Evolutionary conservation across 495 filamentous ascomycete species (phyloP), one percentile per base, ranked within the genome.

Genomic region (Penicillium salamii): DNA sequence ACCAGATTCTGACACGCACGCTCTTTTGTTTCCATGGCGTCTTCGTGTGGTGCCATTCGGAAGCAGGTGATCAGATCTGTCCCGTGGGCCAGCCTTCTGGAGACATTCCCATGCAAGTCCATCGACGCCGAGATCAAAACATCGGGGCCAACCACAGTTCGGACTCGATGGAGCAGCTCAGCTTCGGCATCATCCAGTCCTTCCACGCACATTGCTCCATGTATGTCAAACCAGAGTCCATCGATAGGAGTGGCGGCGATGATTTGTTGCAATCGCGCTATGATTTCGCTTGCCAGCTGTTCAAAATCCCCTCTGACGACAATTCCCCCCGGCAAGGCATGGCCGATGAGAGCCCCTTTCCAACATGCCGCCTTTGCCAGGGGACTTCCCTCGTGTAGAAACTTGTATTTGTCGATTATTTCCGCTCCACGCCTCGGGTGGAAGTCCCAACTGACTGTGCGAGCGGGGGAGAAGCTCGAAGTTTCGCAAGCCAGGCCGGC

Each of bases 101-200:
- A 81, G 8, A 82, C 78, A 54, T 82, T 81, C 0, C 79, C 79
- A 54, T 82, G 78, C 3, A 82, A 54, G 53, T 82, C 78, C 77
- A 81, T 80, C 1, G 76, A 79, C 1, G 79, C 69, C 3, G 77
- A 80, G 5, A 82, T 77, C 17, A 80, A 42, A 7, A 77, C 75
- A 18, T 73, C 55, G 0, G 72, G 59, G 0, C 79, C 78, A 34
- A 80, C 68, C 5, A 79, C 67, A 3, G 31, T 40, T 13, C 79
- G 64, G 14, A 78, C 71, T 0, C 77, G 75, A 9, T 59, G 70
- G 15, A 81, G 65, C 34, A 81, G 71, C 50, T 80, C 78, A 12
- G 65, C 67, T 42, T 81, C 79, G 5, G 50, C 66, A 56, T 82
- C 79, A 38, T 78, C 72, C 9, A 81, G 47, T 0, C 65, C 76